Percentiles rank a stretch among this genome's conserved stretches.
These are phyloP conservation scores for Fagopyrum homotropicum DNA, from an alignment of 148 eudicot genomes.

Conservation along the genomic window DNA sequence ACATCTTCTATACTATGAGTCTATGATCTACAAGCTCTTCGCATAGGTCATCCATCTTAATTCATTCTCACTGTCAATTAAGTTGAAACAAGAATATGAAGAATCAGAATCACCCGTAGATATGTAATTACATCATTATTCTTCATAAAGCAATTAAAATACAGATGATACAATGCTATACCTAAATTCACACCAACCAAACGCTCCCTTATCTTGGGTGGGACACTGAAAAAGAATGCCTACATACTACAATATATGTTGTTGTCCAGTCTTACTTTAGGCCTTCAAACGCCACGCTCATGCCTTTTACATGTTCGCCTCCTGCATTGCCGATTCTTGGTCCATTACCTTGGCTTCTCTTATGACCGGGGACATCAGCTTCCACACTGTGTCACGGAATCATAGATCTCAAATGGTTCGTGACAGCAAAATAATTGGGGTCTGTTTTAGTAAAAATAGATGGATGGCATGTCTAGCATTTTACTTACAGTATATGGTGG, in stretches of 20 bases:
- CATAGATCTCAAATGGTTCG: no score
- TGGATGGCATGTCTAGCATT: not conserved
- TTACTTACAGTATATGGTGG: conserved; percentile 74
- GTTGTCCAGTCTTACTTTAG: not conserved
- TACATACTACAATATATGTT: not conserved
- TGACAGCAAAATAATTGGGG: no score
- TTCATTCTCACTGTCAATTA: no score
- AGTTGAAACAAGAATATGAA: no score
- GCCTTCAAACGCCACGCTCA: conserved; percentile 5
- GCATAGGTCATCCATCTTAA: no score
- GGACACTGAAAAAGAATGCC: not conserved
- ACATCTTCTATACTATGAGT: no score
- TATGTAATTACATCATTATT: no score
- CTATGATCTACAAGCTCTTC: no score
- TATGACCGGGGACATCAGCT: conserved; percentile 64
- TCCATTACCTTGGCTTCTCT: conserved; percentile 54
- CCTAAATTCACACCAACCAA: conserved; percentile 2
- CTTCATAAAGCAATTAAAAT: not conserved
- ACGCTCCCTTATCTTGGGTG: not conserved
- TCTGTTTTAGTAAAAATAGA: no score
- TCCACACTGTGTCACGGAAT: conserved; percentile 49
- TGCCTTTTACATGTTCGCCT: conserved; percentile 15
- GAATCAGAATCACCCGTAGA: no score
- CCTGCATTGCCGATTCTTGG: conserved; percentile 41
- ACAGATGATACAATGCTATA: not conserved